Conservation (phyloP, 2,329 filamentous ascomycete species). For the Trichoderma brevicompactum region DNA sequence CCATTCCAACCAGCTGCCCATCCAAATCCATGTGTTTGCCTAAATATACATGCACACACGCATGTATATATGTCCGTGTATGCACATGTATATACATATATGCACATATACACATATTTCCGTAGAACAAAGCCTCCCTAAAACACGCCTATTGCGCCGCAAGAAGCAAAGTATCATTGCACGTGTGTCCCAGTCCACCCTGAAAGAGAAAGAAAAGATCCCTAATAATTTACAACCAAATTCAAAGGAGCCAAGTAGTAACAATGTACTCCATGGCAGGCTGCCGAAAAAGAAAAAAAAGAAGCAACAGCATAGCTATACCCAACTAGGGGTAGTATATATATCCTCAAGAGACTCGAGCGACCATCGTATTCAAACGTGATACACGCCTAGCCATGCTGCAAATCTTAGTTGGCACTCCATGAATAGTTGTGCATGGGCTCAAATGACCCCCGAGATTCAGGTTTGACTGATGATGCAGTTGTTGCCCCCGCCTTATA, state of each 20-base stretch:
- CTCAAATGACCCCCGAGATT: conserved; percentile 52
- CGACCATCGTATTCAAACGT: not conserved
- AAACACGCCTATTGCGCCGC: conserved; percentile 12
- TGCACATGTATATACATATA: not conserved
- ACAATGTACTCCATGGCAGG: not conserved
- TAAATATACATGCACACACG: conserved; percentile 4
- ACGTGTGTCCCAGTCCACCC: conserved; percentile 2
- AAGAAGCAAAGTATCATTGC: conserved; percentile 12
- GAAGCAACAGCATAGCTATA: not conserved
- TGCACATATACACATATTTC: not conserved
- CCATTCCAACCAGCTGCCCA: not conserved
- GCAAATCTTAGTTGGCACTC: conserved; percentile 50
- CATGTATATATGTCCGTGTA: not conserved
- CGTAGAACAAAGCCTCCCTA: not conserved
- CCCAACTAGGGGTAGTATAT: not conserved
- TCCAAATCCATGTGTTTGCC: conserved; percentile 1
- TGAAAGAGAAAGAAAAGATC: not conserved
- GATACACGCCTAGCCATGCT: not conserved
- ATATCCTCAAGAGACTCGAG: not conserved
- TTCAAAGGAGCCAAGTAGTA: not conserved
- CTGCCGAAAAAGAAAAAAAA: not conserved
- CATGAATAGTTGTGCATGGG: conserved; percentile 62
- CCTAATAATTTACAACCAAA: conserved; percentile 14
- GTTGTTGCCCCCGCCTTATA: conserved; percentile 47
- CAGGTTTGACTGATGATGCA: conserved; percentile 41